A percentile compares a stretch with the other conserved stretches of the same genome.
These are phyloP conservation scores for Apiospora marii DNA, from an alignment of 2,329 filamentous ascomycete species.

Conservation along the genomic window DNA sequence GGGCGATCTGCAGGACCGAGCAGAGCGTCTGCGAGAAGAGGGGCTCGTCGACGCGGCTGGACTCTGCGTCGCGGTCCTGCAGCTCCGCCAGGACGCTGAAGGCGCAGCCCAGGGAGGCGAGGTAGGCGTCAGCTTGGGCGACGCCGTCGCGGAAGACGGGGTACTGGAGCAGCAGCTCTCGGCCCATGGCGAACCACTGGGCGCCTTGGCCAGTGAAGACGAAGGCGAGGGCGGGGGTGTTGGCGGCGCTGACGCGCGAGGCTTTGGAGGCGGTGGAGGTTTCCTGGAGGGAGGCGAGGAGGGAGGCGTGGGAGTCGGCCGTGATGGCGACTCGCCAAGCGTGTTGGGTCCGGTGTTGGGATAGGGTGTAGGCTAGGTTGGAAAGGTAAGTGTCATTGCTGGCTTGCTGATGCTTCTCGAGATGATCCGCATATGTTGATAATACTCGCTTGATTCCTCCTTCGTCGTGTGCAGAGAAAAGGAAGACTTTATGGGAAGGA, in stretches of 20 bases:
- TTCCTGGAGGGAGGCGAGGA: slow-evolving; percentile 34
- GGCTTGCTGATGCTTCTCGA: neutral
- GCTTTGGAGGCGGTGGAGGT: slow-evolving; percentile 28
- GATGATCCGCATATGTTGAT: neutral
- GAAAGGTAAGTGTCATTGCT: neutral
- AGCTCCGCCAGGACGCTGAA: slow-evolving; percentile 35
- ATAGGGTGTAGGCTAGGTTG: slow-evolving; percentile 13
- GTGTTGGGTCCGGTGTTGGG: neutral
- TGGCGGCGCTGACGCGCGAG: slow-evolving; percentile 31
- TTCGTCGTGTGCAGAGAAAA: slow-evolving; percentile 19
- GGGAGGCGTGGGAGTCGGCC: slow-evolving; percentile 6
- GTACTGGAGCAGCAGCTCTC: slow-evolving; percentile 37
- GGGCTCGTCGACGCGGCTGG: slow-evolving; percentile 40
- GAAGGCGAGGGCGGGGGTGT: slow-evolving; percentile 41
- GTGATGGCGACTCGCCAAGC: slow-evolving; percentile 11
- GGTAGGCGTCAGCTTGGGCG: slow-evolving; percentile 38
- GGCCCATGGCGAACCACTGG: slow-evolving; percentile 51
- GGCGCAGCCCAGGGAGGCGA: slow-evolving; percentile 34
- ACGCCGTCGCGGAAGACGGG: slow-evolving; percentile 39
- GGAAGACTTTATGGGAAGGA: neutral
- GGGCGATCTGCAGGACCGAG: slow-evolving; percentile 46
- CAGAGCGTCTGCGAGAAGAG: slow-evolving; percentile 45
- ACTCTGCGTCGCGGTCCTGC: slow-evolving; percentile 32
- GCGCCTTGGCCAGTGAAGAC: slow-evolving; percentile 54
- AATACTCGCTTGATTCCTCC: slow-evolving; percentile 11